Evolutionary conservation across 176 grass and related monocot species (phyloP).

Genomic region (Oryza nivara): DNA sequence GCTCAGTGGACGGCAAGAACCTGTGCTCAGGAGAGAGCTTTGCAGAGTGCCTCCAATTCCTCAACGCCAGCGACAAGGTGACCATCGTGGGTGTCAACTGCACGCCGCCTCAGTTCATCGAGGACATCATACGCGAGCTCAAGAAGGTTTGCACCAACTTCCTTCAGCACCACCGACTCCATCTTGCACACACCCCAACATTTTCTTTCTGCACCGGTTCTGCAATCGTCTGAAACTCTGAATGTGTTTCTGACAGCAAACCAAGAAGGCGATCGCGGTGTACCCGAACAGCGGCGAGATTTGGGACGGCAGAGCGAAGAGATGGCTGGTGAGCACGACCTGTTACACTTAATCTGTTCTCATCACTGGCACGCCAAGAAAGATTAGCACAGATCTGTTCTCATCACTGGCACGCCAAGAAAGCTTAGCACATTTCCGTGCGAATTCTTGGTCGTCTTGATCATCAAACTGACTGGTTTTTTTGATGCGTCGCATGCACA

Average conservation of each 20-base stretch:
- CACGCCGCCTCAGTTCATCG: constrained; percentile 72
- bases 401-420: neutral
- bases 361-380: neutral
- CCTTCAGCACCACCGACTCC: neutral
- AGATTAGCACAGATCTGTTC: neutral
- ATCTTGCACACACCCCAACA: neutral
- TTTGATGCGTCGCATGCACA: constrained; percentile 27
- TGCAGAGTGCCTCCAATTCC: constrained; percentile 56
- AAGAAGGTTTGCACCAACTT: constrained; percentile 53
- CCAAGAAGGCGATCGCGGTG: constrained; percentile 72
- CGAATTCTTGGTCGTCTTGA: neutral
- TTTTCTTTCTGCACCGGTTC: neutral
- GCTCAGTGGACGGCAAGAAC: constrained; percentile 66
- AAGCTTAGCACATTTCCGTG: neutral
- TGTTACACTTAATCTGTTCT: too few relatives aligned
- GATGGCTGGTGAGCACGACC: constrained; percentile 69
- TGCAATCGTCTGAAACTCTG: constrained; percentile 6
- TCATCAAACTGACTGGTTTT: neutral
- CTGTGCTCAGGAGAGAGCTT: constrained; percentile 74
- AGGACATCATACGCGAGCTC: constrained; percentile 63
- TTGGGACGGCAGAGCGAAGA: constrained; percentile 78
- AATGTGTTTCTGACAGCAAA: constrained; percentile 49
- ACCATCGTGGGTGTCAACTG: constrained; percentile 74
- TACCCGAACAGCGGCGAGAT: constrained; percentile 86
- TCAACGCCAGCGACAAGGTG: constrained; percentile 63